phyloP scores from a whole-genome alignment of 495 filamentous ascomycete species.

The Chlorociboria aeruginascens region DNA sequence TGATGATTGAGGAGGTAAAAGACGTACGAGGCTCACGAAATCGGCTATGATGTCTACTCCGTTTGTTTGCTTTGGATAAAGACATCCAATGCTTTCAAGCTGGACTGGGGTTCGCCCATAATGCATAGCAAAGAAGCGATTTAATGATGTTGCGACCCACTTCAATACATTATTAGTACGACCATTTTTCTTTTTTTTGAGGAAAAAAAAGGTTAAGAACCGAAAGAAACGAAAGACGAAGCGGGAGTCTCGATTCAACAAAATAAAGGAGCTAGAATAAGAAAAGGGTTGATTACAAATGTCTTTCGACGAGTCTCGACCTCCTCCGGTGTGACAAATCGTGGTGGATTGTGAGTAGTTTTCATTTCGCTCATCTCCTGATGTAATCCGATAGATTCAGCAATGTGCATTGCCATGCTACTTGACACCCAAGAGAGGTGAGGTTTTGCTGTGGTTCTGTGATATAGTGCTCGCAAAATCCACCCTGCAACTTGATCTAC shows the following conservation, averaged over 20 bases:
- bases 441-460: slow-evolving; percentile 38
- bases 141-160: slow-evolving; percentile 31
- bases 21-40: not conserved
- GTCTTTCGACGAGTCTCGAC: slow-evolving; percentile 12
- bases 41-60: not conserved
- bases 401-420: slow-evolving; percentile 39
- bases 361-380: slow-evolving; percentile 22
- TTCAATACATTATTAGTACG: too few relatives aligned
- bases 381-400: slow-evolving; percentile 37
- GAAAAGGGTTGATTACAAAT: too few relatives aligned
- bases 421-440: slow-evolving; percentile 44
- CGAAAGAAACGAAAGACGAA: too few relatives aligned
- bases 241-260: too few relatives aligned
- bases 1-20: not conserved
- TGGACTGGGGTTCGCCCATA: slow-evolving; percentile 26
- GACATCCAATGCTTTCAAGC: slow-evolving; percentile 4
- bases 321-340: slow-evolving; percentile 29
- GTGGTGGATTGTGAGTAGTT: slow-evolving; percentile 18
- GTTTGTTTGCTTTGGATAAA: not conserved
- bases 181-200: too few relatives aligned
- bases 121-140: slow-evolving; percentile 39
- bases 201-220: too few relatives aligned
- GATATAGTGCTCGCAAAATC: slow-evolving; percentile 38
- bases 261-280: too few relatives aligned
- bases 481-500: slow-evolving; percentile 33